Conservation (phyloP, 768 basidiomycete species). For the Cyathus striatus region DNA sequence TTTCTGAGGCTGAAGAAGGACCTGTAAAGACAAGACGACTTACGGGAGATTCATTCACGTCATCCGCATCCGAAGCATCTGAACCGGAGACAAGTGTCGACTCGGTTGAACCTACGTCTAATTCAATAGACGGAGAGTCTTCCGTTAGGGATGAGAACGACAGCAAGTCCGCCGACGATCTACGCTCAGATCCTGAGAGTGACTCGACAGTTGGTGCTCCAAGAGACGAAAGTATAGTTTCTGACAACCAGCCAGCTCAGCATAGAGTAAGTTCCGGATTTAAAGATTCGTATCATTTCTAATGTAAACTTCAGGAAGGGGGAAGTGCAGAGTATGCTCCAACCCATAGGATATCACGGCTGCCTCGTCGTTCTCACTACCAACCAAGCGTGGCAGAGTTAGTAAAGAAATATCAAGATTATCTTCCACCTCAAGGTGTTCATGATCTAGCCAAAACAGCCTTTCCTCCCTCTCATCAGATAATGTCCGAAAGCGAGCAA, state of each 20-base stretch:
- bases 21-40: conserved; percentile 37
- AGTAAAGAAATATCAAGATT: conserved; percentile 78
- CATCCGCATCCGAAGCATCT: conserved; percentile 70
- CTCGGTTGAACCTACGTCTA: conserved; percentile 3
- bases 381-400: conserved; percentile 79
- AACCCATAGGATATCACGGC: conserved; percentile 42
- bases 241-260: conserved; percentile 8
- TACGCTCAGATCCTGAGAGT: conserved; percentile 76
- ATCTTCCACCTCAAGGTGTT: conserved; percentile 65
- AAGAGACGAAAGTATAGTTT: conserved; percentile 18
- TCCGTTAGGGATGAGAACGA: neutral
- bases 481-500: conserved; percentile 80
- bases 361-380: conserved; percentile 54
- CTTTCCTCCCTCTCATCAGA: conserved; percentile 42
- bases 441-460: conserved; percentile 71
- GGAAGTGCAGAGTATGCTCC: conserved; percentile 16
- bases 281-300: neutral
- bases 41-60: conserved; percentile 52
- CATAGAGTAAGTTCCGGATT: conserved; percentile 18
- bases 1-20: conserved; percentile 73
- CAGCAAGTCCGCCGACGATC: conserved; percentile 42
- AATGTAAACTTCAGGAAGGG: conserved; percentile 17
- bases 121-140: neutral
- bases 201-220: conserved; percentile 79
- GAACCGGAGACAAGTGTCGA: conserved; percentile 47